Conservation (phyloP, 148 eudicot species). For the Rhododendron ovatum region DNA sequence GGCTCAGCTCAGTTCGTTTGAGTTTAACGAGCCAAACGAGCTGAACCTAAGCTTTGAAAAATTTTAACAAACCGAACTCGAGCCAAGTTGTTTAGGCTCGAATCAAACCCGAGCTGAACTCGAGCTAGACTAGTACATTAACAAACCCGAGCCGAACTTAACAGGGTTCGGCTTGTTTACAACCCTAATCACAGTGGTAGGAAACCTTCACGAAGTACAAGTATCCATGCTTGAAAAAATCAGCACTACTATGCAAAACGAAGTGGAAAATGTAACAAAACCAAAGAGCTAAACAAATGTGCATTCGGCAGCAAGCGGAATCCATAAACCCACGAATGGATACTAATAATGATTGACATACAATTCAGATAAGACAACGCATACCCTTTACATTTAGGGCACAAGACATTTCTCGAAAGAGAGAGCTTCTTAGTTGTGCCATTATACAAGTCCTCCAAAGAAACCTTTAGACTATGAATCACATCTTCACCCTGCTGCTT, state of each 20-base stretch:
- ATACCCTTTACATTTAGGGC: constrained; percentile 72
- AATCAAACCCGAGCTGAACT: too few relatives aligned
- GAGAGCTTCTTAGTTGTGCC: constrained; percentile 68
- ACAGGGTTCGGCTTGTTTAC: too few relatives aligned
- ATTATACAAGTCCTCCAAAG: constrained; percentile 73
- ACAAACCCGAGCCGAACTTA: too few relatives aligned
- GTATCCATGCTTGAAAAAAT: background rate
- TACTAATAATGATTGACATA: background rate
- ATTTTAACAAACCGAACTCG: too few relatives aligned
- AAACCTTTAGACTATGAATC: constrained; percentile 52
- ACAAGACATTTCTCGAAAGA: constrained; percentile 53
- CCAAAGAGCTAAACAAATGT: background rate
- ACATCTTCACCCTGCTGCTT: constrained; percentile 70
- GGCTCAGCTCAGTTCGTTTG: too few relatives aligned
- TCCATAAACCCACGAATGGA: background rate
- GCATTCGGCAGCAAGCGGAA: background rate
- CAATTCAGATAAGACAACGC: background rate
- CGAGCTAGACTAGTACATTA: too few relatives aligned
- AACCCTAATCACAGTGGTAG: background rate
- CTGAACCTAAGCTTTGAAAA: too few relatives aligned
- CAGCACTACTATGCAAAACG: background rate
- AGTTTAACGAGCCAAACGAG: too few relatives aligned
- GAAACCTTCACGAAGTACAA: background rate
- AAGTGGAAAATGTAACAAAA: background rate
- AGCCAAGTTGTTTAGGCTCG: too few relatives aligned